A percentile compares a stretch with the other conserved stretches of the same genome.
phyloP scores from a whole-genome alignment of 2,329 filamentous ascomycete genomes.

The Aspergillus awamori region DNA sequence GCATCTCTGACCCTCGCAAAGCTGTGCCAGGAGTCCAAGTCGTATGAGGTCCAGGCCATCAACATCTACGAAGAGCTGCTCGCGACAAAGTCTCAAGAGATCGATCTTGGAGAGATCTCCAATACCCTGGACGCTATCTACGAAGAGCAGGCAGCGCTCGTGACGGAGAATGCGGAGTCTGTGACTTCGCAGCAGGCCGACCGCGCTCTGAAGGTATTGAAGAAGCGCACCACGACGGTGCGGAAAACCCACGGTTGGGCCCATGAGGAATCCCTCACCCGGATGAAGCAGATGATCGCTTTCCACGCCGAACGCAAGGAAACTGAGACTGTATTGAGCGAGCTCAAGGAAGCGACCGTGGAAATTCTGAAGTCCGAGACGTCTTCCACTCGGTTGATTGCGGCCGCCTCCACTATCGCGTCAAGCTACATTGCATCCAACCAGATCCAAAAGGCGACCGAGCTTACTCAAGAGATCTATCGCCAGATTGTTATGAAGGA shows the following conservation, averaged over 20 bases:
- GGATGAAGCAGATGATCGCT: constrained; percentile 41
- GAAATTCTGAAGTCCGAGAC: constrained; percentile 40
- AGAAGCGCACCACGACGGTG: constrained; percentile 32
- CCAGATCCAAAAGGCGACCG: constrained; percentile 36
- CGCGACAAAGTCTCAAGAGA: constrained; percentile 33
- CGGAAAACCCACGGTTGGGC: constrained; percentile 43
- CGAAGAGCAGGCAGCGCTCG: constrained; percentile 39
- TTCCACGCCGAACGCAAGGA: constrained; percentile 41
- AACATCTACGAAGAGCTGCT: constrained; percentile 42
- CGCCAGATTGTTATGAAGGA: constrained; percentile 45
- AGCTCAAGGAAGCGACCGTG: constrained; percentile 39
- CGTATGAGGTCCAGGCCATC: constrained; percentile 40
- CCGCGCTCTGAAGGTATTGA: constrained; percentile 34
- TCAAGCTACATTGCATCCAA: constrained; percentile 39
- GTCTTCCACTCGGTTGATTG: constrained; percentile 32
- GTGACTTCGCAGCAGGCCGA: constrained; percentile 35
- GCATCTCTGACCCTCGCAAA: constrained; percentile 40
- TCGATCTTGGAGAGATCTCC: constrained; percentile 39
- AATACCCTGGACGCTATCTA: constrained; percentile 41
- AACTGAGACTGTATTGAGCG: constrained; percentile 31
- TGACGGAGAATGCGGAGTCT: constrained; percentile 25
- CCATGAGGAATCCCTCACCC: constrained; percentile 42
- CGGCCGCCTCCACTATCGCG: constrained; percentile 42
- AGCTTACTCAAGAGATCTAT: constrained; percentile 43
- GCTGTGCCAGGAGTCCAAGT: constrained; percentile 43